phyloP scores from a whole-genome alignment of 805 yeast species.

The Candida saitoana region DNA sequence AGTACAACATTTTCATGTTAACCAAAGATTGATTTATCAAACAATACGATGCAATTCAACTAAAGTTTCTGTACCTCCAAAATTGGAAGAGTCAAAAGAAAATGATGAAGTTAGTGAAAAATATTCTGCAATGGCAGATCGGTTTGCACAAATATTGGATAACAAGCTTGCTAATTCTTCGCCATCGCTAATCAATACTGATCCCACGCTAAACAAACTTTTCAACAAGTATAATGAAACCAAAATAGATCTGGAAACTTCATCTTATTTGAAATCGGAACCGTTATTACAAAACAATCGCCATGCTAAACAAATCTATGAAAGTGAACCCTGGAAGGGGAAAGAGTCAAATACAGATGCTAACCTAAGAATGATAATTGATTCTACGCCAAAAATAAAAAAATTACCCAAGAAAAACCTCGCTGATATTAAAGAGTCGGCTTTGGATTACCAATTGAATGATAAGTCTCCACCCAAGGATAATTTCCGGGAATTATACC shows the following conservation, averaged over 20 bases:
- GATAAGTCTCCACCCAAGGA: slow-evolving; percentile 33
- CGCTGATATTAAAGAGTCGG: slow-evolving; percentile 57
- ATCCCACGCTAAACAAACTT: slow-evolving; percentile 15
- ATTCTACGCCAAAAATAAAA: slow-evolving; percentile 21
- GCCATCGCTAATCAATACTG: slow-evolving; percentile 15
- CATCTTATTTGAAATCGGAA: slow-evolving; percentile 29
- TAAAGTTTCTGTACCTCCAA: not conserved
- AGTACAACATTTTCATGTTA: not conserved
- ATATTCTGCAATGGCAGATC: slow-evolving; percentile 24
- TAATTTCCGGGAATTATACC: slow-evolving; percentile 56
- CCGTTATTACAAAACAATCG: slow-evolving; percentile 21
- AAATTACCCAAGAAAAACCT: slow-evolving; percentile 19
- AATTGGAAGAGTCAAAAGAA: not conserved
- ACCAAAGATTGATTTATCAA: not conserved
- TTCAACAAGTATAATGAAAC: slow-evolving; percentile 11
- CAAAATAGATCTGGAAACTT: slow-evolving; percentile 3
- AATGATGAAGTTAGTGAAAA: slow-evolving; percentile 7
- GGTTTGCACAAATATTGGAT: slow-evolving; percentile 33
- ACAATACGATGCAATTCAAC: not conserved
- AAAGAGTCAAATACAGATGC: slow-evolving; percentile 23
- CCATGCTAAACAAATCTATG: slow-evolving; percentile 26
- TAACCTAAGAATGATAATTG: slow-evolving; percentile 30
- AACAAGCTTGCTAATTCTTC: slow-evolving; percentile 17
- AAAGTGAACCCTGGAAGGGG: slow-evolving; percentile 31
- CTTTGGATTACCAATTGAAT: slow-evolving; percentile 56